These are phyloP conservation scores for Diospyros lotus DNA, from an alignment of 148 eudicot genomes.

Conservation along the genomic window DNA sequence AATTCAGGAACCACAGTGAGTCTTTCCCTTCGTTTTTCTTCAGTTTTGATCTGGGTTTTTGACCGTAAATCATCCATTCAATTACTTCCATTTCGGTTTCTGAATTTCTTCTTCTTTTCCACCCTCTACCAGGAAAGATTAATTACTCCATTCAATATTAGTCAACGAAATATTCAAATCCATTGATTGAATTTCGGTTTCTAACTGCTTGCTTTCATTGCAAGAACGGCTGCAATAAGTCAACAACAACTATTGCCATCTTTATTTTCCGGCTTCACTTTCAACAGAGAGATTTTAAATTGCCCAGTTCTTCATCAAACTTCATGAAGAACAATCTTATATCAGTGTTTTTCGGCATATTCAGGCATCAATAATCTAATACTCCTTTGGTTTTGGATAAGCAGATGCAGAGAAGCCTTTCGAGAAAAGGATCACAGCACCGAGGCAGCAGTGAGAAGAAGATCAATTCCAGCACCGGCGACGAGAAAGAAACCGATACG, in stretches of 20 bases:
- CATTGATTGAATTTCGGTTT: too few relatives aligned
- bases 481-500: constrained; percentile 26
- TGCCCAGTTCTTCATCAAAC: background rate
- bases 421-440: constrained; percentile 43
- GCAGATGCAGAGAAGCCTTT: constrained; percentile 59
- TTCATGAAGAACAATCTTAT: background rate
- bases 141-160: background rate
- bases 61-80: background rate
- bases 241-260: too few relatives aligned
- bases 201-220: too few relatives aligned
- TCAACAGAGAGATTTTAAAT: background rate
- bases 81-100: background rate
- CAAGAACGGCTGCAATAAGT: too few relatives aligned
- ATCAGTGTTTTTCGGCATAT: background rate
- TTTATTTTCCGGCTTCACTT: background rate
- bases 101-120: background rate
- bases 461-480: constrained; percentile 11
- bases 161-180: background rate
- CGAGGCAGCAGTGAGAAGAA: constrained; percentile 33
- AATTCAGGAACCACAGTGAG: constrained; percentile 67
- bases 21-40: background rate
- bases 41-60: constrained; percentile 7
- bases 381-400: background rate
- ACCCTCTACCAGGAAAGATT: background rate
- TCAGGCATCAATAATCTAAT: background rate